Base-by-base conservation (phyloP, 148 eudicot genomes). In the Arbutus unedo region DNA sequence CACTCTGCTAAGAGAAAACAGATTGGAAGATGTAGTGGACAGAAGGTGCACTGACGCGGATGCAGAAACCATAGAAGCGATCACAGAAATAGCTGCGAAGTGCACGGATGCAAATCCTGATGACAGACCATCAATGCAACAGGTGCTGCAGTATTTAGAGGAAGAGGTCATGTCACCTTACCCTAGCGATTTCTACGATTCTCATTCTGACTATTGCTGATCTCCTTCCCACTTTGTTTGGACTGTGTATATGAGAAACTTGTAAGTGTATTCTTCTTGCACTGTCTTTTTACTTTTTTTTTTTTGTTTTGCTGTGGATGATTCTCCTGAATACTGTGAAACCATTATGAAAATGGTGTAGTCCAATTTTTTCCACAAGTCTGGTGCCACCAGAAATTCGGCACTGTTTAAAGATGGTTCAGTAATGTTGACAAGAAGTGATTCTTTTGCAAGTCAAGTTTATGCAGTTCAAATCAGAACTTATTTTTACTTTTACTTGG, bases 81-180 rank as follows among this genome's bases (percentile, higher is more conserved):
- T 96, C 9, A 76, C 94, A 19, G 93, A 92, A 79, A 86, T 96
- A 76, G 93, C 94, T 0, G 90, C 87, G 1, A 83, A 92, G 85
- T 94, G 99, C 87, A 94, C 98, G 0, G 91, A 89, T 73, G 91
- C 93, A 51, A 88, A 89, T 74, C 95, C 99, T 1, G 98, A 93
- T 59, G 91, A 82, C 2, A 86, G 99, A 43, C 99, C 98, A 53
- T 68, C 91, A 0, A 96, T 96, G 99, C 92, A 88, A 44, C 90
- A 89, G 53, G 97, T 96, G 84, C 76, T 94, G 85, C 97, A 94
- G 87, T 88, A 89, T 53, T 82, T 96, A 41, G 99, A 96, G 83
- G 93, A 91, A 86, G 99, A 96, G 86, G 93, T 94, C 64, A 88
- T 94, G 96, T 91, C 99, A 11, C 99, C 98, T 75, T 92, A 92